Conservation (phyloP, 805 yeast genomes). For the Tanozyma kutaoensis region DNA sequence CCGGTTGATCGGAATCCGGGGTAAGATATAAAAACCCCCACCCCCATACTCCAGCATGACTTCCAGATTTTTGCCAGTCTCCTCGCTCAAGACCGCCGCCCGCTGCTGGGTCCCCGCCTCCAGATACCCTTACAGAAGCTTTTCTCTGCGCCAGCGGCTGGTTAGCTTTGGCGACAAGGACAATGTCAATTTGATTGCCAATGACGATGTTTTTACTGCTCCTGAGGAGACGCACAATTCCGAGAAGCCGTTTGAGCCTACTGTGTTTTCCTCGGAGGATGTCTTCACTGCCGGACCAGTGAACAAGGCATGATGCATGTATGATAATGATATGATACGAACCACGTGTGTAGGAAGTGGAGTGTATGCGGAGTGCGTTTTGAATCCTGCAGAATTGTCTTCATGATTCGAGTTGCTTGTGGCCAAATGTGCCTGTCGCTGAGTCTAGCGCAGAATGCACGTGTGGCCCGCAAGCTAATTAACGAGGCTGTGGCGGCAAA, state of each 20-base stretch:
- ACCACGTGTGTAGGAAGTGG: too few species aligned
- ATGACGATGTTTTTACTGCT: too few species aligned
- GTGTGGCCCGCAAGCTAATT: constrained; percentile 45
- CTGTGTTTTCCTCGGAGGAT: constrained; percentile 26
- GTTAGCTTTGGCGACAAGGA: constrained; percentile 26
- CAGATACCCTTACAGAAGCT: too few species aligned
- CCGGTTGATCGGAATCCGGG: too few species aligned
- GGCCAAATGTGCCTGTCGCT: constrained; percentile 79
- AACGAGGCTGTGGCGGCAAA: constrained; percentile 46
- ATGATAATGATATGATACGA: too few species aligned
- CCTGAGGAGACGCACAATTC: too few species aligned
- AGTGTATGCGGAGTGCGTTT: too few species aligned
- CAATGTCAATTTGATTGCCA: constrained; percentile 3
- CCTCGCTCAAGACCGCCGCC: too few species aligned
- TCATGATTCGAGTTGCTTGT: constrained; percentile 45
- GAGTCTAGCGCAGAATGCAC: constrained; percentile 44
- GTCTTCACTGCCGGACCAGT: constrained; percentile 31
- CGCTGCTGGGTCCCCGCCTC: too few species aligned
- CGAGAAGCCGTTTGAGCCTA: constrained; percentile 18
- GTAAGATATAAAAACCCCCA: too few species aligned
- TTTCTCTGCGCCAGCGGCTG: constrained; percentile 24
- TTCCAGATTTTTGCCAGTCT: too few species aligned
- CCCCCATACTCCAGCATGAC: too few species aligned
- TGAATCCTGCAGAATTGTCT: background rate
- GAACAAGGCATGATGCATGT: constrained; percentile 14